These are phyloP conservation scores for Saprolegnia diclina DNA, from an alignment of 352 stramenopile genomes.

Conservation along the genomic window DNA sequence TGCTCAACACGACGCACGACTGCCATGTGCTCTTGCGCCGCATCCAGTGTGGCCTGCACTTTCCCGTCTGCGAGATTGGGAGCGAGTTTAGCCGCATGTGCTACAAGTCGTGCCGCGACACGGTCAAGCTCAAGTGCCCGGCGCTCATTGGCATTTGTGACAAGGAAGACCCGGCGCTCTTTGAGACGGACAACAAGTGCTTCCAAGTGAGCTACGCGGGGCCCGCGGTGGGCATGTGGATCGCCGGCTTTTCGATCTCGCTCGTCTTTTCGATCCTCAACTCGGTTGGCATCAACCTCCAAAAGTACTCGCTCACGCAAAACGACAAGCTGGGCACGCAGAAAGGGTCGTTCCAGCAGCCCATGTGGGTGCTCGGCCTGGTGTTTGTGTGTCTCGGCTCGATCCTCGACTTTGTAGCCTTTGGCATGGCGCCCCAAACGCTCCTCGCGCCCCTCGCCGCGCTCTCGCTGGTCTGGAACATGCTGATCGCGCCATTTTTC, in stretches of 20 bases:
- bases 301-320: constrained; percentile 84
- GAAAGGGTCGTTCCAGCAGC: constrained; percentile 76
- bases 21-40: constrained; percentile 53
- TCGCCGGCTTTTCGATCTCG: constrained; percentile 80
- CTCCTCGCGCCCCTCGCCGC: constrained; percentile 84
- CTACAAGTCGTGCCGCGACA: constrained; percentile 51
- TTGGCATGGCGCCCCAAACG: constrained; percentile 87
- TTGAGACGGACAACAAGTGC: constrained; percentile 44
- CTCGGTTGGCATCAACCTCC: constrained; percentile 87
- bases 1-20: constrained; percentile 53
- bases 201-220: constrained; percentile 72
- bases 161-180: constrained; percentile 25
- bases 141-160: constrained; percentile 53
- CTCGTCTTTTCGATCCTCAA: constrained; percentile 86
- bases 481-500: constrained; percentile 86
- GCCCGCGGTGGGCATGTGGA: constrained; percentile 74
- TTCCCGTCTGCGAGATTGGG: constrained; percentile 77
- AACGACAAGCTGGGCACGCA: constrained; percentile 62
- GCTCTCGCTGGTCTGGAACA: constrained; percentile 88
- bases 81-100: constrained; percentile 62
- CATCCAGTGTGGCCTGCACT: constrained; percentile 65
- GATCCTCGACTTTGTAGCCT: constrained; percentile 87
- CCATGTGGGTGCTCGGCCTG: constrained; percentile 86
- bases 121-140: constrained; percentile 54
- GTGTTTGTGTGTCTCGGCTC: constrained; percentile 73